Percentiles rank a stretch among this genome's conserved stretches.
phyloP scores from a whole-genome alignment of 108 stramenopile genomes.

The Cyclotella cryptica region DNA sequence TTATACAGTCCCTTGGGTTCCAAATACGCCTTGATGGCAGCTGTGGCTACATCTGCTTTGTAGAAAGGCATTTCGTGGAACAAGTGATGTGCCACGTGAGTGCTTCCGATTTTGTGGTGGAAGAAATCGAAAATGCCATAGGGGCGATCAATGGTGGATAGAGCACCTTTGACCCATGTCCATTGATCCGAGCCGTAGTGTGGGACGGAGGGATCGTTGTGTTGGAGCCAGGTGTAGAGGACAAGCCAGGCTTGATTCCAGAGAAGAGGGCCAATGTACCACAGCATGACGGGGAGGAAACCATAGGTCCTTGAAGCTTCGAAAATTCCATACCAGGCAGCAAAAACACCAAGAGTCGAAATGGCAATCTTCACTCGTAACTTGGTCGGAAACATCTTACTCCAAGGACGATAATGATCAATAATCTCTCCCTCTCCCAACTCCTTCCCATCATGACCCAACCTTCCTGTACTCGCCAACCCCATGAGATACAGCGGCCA shows the following conservation, averaged over 20 bases:
- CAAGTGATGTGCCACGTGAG: constrained; percentile 98
- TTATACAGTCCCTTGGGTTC: constrained; percentile 93
- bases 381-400: constrained; percentile 91
- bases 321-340: constrained; percentile 53
- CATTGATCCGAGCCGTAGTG: constrained; percentile 96
- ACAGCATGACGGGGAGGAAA: constrained; percentile 81
- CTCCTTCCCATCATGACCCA: constrained; percentile 71
- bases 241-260: constrained; percentile 96
- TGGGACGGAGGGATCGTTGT: constrained; percentile 97
- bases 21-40: constrained; percentile 84
- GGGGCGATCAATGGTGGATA: constrained; percentile 97
- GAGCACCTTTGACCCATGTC: constrained; percentile 98
- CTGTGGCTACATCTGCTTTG: constrained; percentile 95
- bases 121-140: constrained; percentile 96
- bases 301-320: constrained; percentile 63
- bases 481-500: constrained; percentile 93
- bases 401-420: constrained; percentile 88
- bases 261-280: constrained; percentile 96
- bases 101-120: constrained; percentile 97
- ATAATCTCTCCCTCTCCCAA: constrained; percentile 69
- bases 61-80: constrained; percentile 99
- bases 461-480: constrained; percentile 81
- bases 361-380: constrained; percentile 79
- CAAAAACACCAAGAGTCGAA: constrained; percentile 80
- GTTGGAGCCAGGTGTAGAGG: constrained; percentile 99